phyloP scores from a whole-genome alignment of 2,329 filamentous ascomycete species.

The Didymella arachidicola region DNA sequence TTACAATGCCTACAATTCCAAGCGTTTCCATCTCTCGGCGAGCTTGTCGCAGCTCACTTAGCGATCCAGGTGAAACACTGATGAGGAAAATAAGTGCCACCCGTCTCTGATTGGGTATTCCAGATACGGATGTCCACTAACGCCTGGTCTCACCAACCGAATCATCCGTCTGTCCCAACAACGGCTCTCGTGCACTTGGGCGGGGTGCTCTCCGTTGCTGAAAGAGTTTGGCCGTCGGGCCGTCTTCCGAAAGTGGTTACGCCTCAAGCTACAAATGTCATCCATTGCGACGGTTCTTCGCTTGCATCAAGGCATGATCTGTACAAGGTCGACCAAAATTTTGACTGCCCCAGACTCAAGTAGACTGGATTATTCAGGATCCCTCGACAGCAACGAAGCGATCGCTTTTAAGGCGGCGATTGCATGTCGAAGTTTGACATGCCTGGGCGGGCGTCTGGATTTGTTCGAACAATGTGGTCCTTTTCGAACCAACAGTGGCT shows the following conservation, averaged over 20 bases:
- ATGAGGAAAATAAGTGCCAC: background rate
- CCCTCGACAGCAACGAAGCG: conserved; percentile 6
- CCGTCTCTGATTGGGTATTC: conserved; percentile 5
- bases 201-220: conserved; percentile 7
- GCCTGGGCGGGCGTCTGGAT: background rate
- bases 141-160: conserved; percentile 10
- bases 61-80: conserved; percentile 8
- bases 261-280: conserved; percentile 1
- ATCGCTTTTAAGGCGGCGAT: background rate
- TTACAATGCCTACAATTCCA: background rate
- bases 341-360: background rate
- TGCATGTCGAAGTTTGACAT: background rate
- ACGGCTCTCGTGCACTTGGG: conserved; percentile 10
- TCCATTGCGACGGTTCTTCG: background rate
- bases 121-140: background rate
- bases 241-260: conserved; percentile 6
- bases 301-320: conserved; percentile 1
- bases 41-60: conserved; percentile 1
- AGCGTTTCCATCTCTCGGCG: conserved; percentile 1
- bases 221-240: background rate
- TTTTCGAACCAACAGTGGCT: background rate
- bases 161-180: conserved; percentile 13
- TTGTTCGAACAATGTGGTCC: background rate
- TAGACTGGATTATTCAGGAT: background rate
- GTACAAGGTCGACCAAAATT: background rate